phyloP scores from a whole-genome alignment of 345 rosid genomes.

The Eucalyptus fibrosa region DNA sequence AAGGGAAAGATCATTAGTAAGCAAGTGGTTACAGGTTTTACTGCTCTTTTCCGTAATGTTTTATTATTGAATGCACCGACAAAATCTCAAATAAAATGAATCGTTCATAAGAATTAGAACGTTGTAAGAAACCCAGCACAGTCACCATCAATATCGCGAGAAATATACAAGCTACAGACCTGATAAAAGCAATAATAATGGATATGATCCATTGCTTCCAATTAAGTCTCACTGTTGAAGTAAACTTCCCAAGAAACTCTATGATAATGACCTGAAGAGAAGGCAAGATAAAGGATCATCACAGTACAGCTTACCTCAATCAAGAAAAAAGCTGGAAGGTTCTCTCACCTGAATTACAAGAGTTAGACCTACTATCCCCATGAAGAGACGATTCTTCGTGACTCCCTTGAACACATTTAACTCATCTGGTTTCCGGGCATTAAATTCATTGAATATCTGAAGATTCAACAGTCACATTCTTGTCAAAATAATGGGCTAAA shows the following conservation, averaged over 20 bases:
- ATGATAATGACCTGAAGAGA: conserved; percentile 48
- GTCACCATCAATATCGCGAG: background rate
- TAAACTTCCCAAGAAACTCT: conserved; percentile 78
- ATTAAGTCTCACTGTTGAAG: conserved; percentile 60
- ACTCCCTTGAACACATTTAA: conserved; percentile 64
- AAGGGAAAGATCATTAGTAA: background rate
- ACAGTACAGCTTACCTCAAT: background rate
- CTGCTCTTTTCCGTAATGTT: background rate
- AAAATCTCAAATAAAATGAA: background rate
- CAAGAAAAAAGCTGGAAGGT: background rate
- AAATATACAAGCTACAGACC: conserved; percentile 13
- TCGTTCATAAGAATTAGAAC: background rate
- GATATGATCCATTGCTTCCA: conserved; percentile 76
- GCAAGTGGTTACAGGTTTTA: background rate
- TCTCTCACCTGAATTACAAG: conserved; percentile 65
- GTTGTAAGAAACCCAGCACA: background rate
- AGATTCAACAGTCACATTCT: background rate
- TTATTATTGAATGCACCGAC: background rate
- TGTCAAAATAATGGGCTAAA: background rate
- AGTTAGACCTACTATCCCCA: conserved; percentile 67
- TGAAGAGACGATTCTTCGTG: conserved; percentile 58
- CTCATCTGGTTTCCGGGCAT: conserved; percentile 94
- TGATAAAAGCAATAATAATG: conserved; percentile 46
- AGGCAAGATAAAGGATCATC: background rate
- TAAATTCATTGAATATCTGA: conserved; percentile 89